Evolutionary conservation across 2,329 filamentous ascomycete genomes (phyloP), one percentile per base, ranked within the genome.

Genomic region (Setomelanomma holmii): DNA sequence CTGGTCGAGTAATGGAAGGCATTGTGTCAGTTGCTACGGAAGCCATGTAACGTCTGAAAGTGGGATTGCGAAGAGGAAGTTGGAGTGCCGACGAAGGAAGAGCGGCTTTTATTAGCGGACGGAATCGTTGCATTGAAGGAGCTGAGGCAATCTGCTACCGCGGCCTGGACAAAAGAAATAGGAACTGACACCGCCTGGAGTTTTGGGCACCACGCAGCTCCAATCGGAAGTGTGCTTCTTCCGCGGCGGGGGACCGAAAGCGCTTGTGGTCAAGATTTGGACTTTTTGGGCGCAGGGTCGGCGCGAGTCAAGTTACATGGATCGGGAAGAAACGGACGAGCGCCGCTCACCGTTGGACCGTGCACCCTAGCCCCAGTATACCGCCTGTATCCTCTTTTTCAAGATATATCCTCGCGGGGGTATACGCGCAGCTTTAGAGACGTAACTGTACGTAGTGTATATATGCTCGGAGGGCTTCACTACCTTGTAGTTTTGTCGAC

Each of bases 1-100:
- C 71, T 71, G 63, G 76, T 59, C 67, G 74, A 71, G 43, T 69
- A 66, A 74, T 61, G 63, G 71, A 61, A 57, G 71, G 57, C 64
- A 74, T 73, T 51, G 61, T 63, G 53, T 68, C 60, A 36, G 55
- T 55, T 60, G 71, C 66, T 53, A 74, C 51, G 36, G 73, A 67
- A 52, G 73, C 71, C 70, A 76, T 64, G 24, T 36, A 67, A 58
- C 70, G 69, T 35, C 44, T 40, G 39, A 49, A 49, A 23, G 42
- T 34, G 41, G 61, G 44, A 52, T 52, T 56, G 45, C 45, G 60
- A 51, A 60, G 56, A 56, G 49, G 55, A 50, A 44, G 47, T 42
- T 60, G 53, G 43, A 56, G 44, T 60, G 53, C 46, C 39, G 46
- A 58, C 42, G 61, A 61, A 66, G 66, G 63, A 53, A 63, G 55